Evolutionary conservation across 805 yeast species (phyloP), one percentile per base, ranked within the genome.

Genomic region (Wickerhamomyces bisporus): DNA sequence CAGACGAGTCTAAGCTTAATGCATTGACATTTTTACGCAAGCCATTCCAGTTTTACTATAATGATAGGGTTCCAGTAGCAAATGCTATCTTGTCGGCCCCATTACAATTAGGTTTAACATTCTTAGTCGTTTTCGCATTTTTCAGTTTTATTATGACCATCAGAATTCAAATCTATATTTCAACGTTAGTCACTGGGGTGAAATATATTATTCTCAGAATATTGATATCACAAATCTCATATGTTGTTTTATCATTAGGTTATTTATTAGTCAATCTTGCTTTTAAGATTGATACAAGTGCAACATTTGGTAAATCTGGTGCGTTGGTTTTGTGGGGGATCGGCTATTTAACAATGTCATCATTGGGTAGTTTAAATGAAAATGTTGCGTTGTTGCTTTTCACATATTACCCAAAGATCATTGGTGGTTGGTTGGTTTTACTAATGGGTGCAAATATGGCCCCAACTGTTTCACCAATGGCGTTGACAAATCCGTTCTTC

Each of bases 351-450:
- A 71, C 82, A 8, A 79, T 82, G 81, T 55, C 75, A 40, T 81
- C 86, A 0, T 76, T 81, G 23, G 91, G 89, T 39, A 70, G 78
- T 20, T 74, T 78, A 21, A 79, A 77, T 50, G 88, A 83, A 57
- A 73, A 77, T 39, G 61, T 69, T 42, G 77, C 77, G 1, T 55
- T 75, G 50, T 28, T 77, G 12, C 53, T 69, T 11, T 62, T 79
- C 36, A 61, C 78, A 11, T 32, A 64, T 7, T 65, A 66, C 40
- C 85, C 85, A 2, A 86, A 87, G n/a, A 37, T 69, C 30, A 51
- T 80, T 41, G 88, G 88, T 1, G 76, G 79, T 53, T 79, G 86
- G 85, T 54, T 81, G 44, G 63, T 81, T 36, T 72, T 75, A 50
- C 80, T 82, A 71, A 82, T 81, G 43, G 68, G 79, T 38, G 34